These are phyloP conservation scores for Leccinum sublutescens DNA, from an alignment of 768 basidiomycete genomes.

Conservation along the genomic window DNA sequence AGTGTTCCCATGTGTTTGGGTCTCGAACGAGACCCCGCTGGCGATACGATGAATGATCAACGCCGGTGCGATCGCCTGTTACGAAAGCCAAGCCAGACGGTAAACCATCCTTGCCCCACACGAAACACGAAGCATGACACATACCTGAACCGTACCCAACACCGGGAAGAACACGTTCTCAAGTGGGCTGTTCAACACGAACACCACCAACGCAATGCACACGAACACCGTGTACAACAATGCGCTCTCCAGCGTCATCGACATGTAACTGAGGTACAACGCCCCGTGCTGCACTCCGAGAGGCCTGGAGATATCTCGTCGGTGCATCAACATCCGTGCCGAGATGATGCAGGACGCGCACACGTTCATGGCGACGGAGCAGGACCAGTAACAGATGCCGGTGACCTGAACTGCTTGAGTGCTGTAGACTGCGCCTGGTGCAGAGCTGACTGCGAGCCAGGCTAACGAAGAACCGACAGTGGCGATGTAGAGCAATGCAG, in stretches of 20 bases:
- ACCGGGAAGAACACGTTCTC: slow-evolving; percentile 24
- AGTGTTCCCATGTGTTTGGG: slow-evolving; percentile 2
- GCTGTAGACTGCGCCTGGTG: slow-evolving; percentile 19
- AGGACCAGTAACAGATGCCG: slow-evolving; percentile 16
- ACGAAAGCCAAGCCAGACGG: background rate
- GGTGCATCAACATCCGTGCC: slow-evolving; percentile 17
- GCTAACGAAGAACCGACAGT: slow-evolving; percentile 17
- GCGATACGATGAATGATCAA: slow-evolving; percentile 25
- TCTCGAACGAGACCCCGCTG: slow-evolving; percentile 20
- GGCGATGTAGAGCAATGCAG: slow-evolving; percentile 16
- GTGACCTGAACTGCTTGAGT: slow-evolving; percentile 12
- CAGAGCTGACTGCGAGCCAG: slow-evolving; percentile 15
- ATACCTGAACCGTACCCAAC: slow-evolving; percentile 21
- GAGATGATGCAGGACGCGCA: slow-evolving; percentile 16
- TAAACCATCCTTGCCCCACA: background rate
- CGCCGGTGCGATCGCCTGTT: slow-evolving; percentile 16
- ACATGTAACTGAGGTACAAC: slow-evolving; percentile 25
- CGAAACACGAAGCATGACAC: background rate
- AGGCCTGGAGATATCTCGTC: slow-evolving; percentile 10
- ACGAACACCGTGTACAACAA: slow-evolving; percentile 15
- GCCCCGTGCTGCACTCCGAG: slow-evolving; percentile 12
- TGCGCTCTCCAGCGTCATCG: slow-evolving; percentile 28
- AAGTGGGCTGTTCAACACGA: slow-evolving; percentile 22
- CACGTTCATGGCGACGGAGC: slow-evolving; percentile 17
- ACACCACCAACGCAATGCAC: slow-evolving; percentile 13